Percentiles rank a stretch among this genome's conserved stretches.
Evolutionary conservation across 1,139 yeast species (phyloP).

Genomic region (Pichia norvegensis): DNA sequence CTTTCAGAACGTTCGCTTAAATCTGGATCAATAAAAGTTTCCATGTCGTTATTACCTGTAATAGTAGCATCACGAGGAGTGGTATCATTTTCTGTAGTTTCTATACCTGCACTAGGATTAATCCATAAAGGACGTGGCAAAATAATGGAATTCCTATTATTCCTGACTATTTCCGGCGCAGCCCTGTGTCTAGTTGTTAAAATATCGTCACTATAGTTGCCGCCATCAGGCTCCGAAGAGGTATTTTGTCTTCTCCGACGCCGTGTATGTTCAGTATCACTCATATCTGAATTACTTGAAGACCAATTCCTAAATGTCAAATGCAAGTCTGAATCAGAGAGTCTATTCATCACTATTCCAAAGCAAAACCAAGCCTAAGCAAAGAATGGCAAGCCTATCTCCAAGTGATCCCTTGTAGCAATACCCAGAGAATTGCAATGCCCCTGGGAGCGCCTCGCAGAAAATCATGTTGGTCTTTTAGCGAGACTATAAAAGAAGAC

Average conservation of each 20-base stretch:
- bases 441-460: background rate
- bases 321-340: conserved; percentile 3
- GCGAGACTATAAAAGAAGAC: background rate
- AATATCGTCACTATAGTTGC: background rate
- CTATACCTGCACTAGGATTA: background rate
- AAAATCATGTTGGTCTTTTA: background rate
- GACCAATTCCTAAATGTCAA: conserved; percentile 9
- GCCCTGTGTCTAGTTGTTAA: background rate
- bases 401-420: background rate
- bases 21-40: background rate
- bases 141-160: background rate
- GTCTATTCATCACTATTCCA: conserved; percentile 3
- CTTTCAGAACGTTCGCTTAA: background rate
- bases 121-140: background rate
- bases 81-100: background rate
- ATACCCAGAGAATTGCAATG: background rate
- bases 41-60: background rate
- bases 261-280: background rate
- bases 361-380: background rate
- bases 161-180: background rate
- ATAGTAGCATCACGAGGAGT: background rate
- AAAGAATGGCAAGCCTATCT: background rate
- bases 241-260: background rate
- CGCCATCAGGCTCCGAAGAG: background rate
- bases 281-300: conserved; percentile 1